Base-by-base conservation (phyloP, 75 land plant species). In the Gnetum montanum region DNA sequence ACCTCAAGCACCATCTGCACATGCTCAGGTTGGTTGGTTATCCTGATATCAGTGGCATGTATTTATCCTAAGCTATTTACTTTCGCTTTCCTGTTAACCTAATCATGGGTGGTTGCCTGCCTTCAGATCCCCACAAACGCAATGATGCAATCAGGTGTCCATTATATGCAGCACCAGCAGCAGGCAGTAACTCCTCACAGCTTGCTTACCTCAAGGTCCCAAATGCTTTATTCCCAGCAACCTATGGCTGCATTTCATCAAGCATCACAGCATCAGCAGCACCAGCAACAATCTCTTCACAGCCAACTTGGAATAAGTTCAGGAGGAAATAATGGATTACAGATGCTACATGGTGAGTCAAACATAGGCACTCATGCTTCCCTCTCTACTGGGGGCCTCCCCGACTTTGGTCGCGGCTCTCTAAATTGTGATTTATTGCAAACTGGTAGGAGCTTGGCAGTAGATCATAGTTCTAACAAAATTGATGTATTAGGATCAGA, bases 91-190 rank as follows among this genome's bases (percentile, higher is more conserved):
- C n/a, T n/a, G n/a, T n/a, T n/a, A n/a, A n/a, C n/a, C n/a, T n/a
- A n/a, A n/a, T n/a, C n/a, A n/a, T 22, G 8, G 13, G 15, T 6
- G 8, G 27, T 30, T 57, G 48, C 26, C 34, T 28, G 26, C 36
- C 11, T 59, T 54, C 75, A 88, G 93, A 80, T 38, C 25, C 41
- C 82, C 45, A 33, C 79, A 3, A 67, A 60, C 35, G 58, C 71
- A 12, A 59, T 75, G 8, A 59, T 86, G 73, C 94, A 74, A 58
- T 43, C 77, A 10, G 80, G 76, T 34, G 57, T 58, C 24, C 71
- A 63, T 26, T 85, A 75, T 51, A 49, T 83, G 74, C 92, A 79
- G 57, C 91, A 75, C 45, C 86, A 86, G 53, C 94, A 88, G 44
- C 77, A 68, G 51, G 63, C 59, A 37, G 65, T 77, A 67, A 68